Conservation (phyloP, 805 yeast genomes). For the Barnettozyma vustinii region DNA sequence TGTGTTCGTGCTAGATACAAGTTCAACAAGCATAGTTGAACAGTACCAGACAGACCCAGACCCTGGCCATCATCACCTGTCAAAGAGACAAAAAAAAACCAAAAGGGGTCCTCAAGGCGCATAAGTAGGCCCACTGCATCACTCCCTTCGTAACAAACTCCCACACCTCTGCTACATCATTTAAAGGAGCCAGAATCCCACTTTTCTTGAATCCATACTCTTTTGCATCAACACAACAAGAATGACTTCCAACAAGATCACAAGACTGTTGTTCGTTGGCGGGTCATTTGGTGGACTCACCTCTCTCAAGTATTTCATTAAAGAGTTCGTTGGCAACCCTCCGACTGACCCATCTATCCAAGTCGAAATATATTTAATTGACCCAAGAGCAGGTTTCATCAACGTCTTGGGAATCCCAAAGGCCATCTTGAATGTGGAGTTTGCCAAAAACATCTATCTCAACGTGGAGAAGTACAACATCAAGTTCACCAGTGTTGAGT, state of each 20-base stretch:
- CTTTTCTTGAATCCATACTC: background rate
- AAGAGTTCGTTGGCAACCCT: constrained; percentile 9
- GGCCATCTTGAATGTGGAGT: constrained; percentile 32
- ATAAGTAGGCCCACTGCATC: background rate
- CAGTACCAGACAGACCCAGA: too few relatives aligned
- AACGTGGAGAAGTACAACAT: constrained; percentile 24
- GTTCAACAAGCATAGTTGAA: too few relatives aligned
- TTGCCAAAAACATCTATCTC: constrained; percentile 31
- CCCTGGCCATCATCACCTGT: too few relatives aligned
- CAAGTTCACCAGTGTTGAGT: constrained; percentile 29
- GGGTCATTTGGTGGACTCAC: constrained; percentile 35
- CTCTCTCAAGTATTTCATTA: constrained; percentile 24
- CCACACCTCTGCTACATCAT: background rate
- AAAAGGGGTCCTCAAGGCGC: background rate
- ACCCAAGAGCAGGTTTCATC: constrained; percentile 37
- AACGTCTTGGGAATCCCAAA: constrained; percentile 36
- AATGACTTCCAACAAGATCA: background rate
- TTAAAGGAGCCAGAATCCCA: background rate
- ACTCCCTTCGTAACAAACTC: too few relatives aligned
- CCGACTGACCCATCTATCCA: constrained; percentile 1
- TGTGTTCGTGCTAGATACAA: too few relatives aligned
- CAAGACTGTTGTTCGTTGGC: constrained; percentile 22
- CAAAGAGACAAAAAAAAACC: too few relatives aligned
- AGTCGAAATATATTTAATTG: constrained; percentile 30
- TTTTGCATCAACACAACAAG: background rate